Percentiles rank a stretch among this genome's conserved stretches.
These are phyloP conservation scores for Saccharomycopsis phalli DNA, from an alignment of 1,139 yeast species.

Conservation along the genomic window DNA sequence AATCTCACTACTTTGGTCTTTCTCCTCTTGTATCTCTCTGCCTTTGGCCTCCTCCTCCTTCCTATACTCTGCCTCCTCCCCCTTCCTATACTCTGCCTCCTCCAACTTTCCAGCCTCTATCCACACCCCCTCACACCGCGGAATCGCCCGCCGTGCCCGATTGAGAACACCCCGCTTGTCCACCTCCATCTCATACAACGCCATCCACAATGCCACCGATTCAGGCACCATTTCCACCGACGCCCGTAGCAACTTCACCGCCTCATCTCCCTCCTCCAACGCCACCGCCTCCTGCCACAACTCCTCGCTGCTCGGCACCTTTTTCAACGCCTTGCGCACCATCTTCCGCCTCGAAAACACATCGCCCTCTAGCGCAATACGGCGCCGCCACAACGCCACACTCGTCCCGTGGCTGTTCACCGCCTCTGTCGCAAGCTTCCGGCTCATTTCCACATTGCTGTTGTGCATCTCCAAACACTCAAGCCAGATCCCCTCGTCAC, in stretches of 20 bases:
- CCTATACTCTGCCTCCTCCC: too few relatives aligned
- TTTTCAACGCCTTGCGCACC: constrained; percentile 52
- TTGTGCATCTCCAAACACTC: constrained; percentile 65
- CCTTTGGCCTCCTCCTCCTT: too few relatives aligned
- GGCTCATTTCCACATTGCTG: constrained; percentile 38
- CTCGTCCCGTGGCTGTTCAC: constrained; percentile 49
- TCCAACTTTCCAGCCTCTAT: constrained; percentile 63
- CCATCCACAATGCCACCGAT: constrained; percentile 58
- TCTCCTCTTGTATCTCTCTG: too few relatives aligned
- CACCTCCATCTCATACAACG: constrained; percentile 37
- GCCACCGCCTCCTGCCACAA: constrained; percentile 50
- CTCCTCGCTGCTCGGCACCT: constrained; percentile 36
- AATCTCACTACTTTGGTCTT: too few relatives aligned
- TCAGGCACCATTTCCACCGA: constrained; percentile 65
- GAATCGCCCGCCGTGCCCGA: constrained; percentile 48
- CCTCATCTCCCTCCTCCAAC: constrained; percentile 43
- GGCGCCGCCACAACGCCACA: constrained; percentile 62
- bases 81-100: too few relatives aligned
- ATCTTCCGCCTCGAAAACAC: constrained; percentile 42
- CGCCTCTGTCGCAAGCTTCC: constrained; percentile 57
- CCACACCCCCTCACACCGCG: constrained; percentile 55
- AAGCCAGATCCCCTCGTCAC: constrained; percentile 71
- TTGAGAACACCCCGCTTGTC: constrained; percentile 47
- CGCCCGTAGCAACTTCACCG: constrained; percentile 46
- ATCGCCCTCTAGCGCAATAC: constrained; percentile 57